Evolutionary conservation across 805 yeast genomes (phyloP).

Genomic region (Kurtzmaniella cleridarum): DNA sequence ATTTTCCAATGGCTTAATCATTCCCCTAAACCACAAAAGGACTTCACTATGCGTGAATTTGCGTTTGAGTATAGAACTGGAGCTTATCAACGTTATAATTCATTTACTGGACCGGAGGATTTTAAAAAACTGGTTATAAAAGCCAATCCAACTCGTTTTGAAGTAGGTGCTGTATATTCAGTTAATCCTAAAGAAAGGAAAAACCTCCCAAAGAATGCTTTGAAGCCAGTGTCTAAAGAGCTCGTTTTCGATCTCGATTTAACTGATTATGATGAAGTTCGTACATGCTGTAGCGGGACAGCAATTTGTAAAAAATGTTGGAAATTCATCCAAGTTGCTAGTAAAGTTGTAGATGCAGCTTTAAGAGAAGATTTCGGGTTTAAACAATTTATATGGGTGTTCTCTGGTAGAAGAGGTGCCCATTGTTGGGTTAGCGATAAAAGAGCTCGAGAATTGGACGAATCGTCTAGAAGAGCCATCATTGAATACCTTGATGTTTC

Average conservation of each 20-base stretch:
- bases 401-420: conserved; percentile 97
- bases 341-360: conserved; percentile 65
- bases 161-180: conserved; percentile 87
- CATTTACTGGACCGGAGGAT: conserved; percentile 61
- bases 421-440: conserved; percentile 97
- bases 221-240: conserved; percentile 82
- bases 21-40: conserved; percentile 65
- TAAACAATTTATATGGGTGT: conserved; percentile 84
- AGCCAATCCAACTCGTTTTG: conserved; percentile 85
- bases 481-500: conserved; percentile 81
- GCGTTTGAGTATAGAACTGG: conserved; percentile 88
- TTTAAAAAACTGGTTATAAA: conserved; percentile 72
- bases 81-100: conserved; percentile 84
- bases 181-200: conserved; percentile 86
- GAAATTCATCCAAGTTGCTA: conserved; percentile 85
- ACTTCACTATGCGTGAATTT: conserved; percentile 85
- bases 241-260: conserved; percentile 95
- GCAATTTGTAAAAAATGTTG: conserved; percentile 86
- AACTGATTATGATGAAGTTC: conserved; percentile 89
- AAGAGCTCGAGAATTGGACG: conserved; percentile 71
- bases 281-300: conserved; percentile 90
- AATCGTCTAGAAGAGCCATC: conserved; percentile 67
- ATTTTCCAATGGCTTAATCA: conserved; percentile 90
- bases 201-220: conserved; percentile 63
- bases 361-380: conserved; percentile 87